Evolutionary conservation across 768 basidiomycete genomes (phyloP), one percentile per base, ranked within the genome.

Genomic region (Phlebiopsis flavidoalba): DNA sequence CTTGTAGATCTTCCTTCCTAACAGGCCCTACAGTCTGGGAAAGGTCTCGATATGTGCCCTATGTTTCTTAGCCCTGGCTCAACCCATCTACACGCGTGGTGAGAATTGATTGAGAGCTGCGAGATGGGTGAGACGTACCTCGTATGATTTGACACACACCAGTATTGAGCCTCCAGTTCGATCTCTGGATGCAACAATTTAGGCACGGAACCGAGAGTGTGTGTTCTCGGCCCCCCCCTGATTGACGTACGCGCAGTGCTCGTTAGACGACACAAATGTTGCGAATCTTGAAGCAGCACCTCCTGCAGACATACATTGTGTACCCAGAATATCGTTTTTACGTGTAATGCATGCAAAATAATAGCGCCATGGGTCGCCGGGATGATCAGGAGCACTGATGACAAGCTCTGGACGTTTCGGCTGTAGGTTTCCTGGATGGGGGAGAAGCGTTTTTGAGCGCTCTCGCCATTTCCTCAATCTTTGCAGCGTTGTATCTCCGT

Each of bases 11-110:
- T 14, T 31, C 3, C 26, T 40, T 31, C 0, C n/a, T 19, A 3
- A 63, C 22, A 3, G n/a, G 5, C 10, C 8, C 59, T 55, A 8
- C 52, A 24, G 43, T 61, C 31, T 0, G 69, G n/a, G 67, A 45
- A 68, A 70, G 52, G 65, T 61, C 15, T 55, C 47, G 6, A 66
- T 60, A 35, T 70, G 69, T 3, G 22, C 5, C 69, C 67, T 70
- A 3, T 1, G 26, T 6, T 6, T 6, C 26, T 31, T 31, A 31
- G 26, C 26, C n/a, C 2, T 31, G 26, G 26, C 6, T 31, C 26
- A 31, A 31, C 6, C 3, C 6, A 2, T 31, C 26, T 31, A 31
- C 26, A 31, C 26, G 26, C 26, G n/a, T n/a, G n/a, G n/a, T n/a
- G 26, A 31, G 26, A 31, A 31, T 31, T 31, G 6, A 6, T 6